phyloP scores from a whole-genome alignment of 306 rosid genomes.

The Prunus kanzakura region DNA sequence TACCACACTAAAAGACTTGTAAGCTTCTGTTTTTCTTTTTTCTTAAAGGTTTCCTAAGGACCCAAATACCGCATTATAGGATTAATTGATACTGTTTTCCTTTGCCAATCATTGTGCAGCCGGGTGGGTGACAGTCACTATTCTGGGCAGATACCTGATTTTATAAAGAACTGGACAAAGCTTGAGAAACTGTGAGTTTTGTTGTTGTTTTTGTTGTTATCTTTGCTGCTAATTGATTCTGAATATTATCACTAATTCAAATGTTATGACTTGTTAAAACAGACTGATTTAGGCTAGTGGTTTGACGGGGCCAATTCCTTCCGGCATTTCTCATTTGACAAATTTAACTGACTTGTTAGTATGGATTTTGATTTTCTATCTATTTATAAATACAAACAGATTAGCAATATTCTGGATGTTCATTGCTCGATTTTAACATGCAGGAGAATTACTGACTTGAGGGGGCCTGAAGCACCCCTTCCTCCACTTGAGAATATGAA shows the following conservation, averaged over 20 bases:
- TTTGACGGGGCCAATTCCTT: too few relatives aligned
- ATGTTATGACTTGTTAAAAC: constrained; percentile 16
- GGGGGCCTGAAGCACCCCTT: constrained; percentile 29
- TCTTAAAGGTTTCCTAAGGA: neutral
- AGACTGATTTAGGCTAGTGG: constrained; percentile 29
- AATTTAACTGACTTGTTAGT: too few relatives aligned
- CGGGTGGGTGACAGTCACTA: constrained; percentile 58
- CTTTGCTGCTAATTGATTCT: neutral
- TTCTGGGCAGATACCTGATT: constrained; percentile 32
- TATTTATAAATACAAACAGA: too few relatives aligned
- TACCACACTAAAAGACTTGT: constrained; percentile 47
- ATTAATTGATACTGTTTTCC: neutral
- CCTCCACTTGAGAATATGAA: constrained; percentile 46
- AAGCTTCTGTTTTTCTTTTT: constrained; percentile 25
- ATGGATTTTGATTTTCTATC: too few relatives aligned
- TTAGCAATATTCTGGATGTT: too few relatives aligned
- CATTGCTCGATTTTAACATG: too few relatives aligned
- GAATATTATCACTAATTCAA: neutral
- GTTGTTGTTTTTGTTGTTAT: too few relatives aligned
- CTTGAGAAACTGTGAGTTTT: constrained; percentile 44
- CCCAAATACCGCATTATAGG: neutral
- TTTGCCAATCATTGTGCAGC: constrained; percentile 33
- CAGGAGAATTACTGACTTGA: too few relatives aligned
- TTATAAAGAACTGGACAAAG: constrained; percentile 51
- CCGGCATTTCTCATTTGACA: too few relatives aligned